These are phyloP conservation scores for Sporothrix schenckii DNA, from an alignment of 2,329 filamentous ascomycete genomes.

Conservation along the genomic window DNA sequence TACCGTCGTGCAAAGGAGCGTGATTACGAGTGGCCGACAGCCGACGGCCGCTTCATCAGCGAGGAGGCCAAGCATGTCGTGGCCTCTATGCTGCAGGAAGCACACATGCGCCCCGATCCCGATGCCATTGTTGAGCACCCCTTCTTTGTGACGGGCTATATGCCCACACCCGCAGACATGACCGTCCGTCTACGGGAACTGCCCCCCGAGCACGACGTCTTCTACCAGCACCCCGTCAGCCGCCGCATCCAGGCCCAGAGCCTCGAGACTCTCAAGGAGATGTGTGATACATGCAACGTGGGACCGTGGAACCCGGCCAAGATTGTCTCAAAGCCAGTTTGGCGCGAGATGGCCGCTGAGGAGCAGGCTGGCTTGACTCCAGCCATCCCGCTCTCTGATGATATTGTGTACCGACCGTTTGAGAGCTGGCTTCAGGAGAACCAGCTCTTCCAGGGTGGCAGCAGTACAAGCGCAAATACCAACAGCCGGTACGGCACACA, in stretches of 20 bases:
- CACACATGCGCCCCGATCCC: conserved; percentile 72
- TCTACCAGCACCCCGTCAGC: conserved; percentile 56
- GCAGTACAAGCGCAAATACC: conserved; percentile 8
- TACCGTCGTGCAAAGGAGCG: conserved; percentile 71
- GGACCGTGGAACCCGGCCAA: conserved; percentile 57
- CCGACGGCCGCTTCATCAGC: conserved; percentile 71
- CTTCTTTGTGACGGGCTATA: conserved; percentile 77
- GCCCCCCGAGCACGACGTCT: conserved; percentile 60
- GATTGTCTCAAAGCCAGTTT: conserved; percentile 58
- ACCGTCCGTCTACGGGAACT: conserved; percentile 60
- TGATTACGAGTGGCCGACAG: conserved; percentile 78
- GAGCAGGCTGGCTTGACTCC: conserved; percentile 68
- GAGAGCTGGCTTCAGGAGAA: conserved; percentile 63
- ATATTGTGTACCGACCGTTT: conserved; percentile 66
- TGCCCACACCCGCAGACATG: conserved; percentile 65
- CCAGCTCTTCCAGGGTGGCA: conserved; percentile 39
- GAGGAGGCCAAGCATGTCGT: conserved; percentile 77
- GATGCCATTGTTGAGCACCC: conserved; percentile 78
- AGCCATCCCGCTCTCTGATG: conserved; percentile 62
- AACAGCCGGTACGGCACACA: conserved; percentile 1
- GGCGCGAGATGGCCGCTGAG: conserved; percentile 69
- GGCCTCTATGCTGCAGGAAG: conserved; percentile 72
- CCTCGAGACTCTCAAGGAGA: conserved; percentile 57
- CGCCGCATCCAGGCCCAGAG: conserved; percentile 52
- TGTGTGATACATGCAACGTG: conserved; percentile 62